These are phyloP conservation scores for Leccinum subrobustum DNA, from an alignment of 1,284 basidiomycete species.

Conservation along the genomic window DNA sequence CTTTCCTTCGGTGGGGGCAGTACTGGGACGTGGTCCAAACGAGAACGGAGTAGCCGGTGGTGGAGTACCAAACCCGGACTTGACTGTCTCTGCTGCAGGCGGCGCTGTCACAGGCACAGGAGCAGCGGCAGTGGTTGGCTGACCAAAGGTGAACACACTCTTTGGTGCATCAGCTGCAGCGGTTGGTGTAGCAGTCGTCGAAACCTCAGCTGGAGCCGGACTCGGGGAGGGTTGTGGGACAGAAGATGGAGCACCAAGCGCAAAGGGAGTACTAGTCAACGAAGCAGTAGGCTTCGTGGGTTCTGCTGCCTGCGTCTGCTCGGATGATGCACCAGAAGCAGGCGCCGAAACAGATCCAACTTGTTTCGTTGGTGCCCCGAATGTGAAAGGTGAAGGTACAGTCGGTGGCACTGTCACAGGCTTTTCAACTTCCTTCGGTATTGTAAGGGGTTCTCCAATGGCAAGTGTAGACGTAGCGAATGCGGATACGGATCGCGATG, in stretches of 20 bases:
- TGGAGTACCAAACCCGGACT: constrained; percentile 28
- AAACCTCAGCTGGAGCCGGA: background rate
- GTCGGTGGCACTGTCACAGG: background rate
- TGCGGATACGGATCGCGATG: constrained; percentile 9
- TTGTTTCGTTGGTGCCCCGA: constrained; percentile 23
- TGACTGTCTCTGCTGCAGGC: constrained; percentile 19
- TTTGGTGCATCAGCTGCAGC: constrained; percentile 24
- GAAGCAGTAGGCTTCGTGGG: constrained; percentile 6
- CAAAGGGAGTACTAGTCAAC: constrained; percentile 12
- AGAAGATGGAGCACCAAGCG: constrained; percentile 19
- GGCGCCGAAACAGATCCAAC: constrained; percentile 13
- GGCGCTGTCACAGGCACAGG: constrained; percentile 4
- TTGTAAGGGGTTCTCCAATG: background rate
- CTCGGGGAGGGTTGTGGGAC: background rate
- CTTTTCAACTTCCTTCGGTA: constrained; percentile 24
- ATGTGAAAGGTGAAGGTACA: constrained; percentile 18
- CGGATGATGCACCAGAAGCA: constrained; percentile 3
- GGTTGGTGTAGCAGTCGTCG: constrained; percentile 7
- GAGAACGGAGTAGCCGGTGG: constrained; percentile 27
- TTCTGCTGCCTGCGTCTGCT: constrained; percentile 10
- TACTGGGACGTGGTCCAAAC: constrained; percentile 26
- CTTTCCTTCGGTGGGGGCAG: constrained; percentile 24
- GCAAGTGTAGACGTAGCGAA: constrained; percentile 16
- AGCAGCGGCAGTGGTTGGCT: constrained; percentile 9
- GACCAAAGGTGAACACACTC: constrained; percentile 27